phyloP scores from a whole-genome alignment of 1,284 basidiomycete species.

The Pholiota adiposa region DNA sequence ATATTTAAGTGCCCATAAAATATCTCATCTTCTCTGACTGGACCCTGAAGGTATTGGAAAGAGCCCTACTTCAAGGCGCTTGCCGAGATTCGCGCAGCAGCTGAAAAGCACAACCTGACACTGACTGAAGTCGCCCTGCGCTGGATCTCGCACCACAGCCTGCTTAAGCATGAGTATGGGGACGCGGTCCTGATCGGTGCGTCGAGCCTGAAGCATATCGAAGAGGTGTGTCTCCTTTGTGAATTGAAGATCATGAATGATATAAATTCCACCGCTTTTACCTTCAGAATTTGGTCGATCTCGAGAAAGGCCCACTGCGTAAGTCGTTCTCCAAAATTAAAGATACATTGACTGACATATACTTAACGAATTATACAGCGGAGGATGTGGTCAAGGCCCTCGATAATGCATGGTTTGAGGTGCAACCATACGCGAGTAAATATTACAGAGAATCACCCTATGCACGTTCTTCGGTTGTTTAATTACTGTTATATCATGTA shows the following conservation, averaged over 20 bases:
- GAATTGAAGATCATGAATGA: not conserved
- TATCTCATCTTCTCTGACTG: not conserved
- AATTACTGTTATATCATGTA: not conserved
- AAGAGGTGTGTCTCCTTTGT: constrained; percentile 36
- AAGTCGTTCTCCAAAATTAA: constrained; percentile 27
- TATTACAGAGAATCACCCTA: constrained; percentile 30
- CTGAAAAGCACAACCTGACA: constrained; percentile 45
- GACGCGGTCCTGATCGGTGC: constrained; percentile 59
- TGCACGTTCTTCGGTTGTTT: not conserved
- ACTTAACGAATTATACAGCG: constrained; percentile 24
- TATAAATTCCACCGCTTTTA: too few species aligned
- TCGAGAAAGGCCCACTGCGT: constrained; percentile 63
- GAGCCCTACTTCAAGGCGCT: constrained; percentile 53
- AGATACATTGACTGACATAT: not conserved
- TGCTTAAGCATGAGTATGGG: constrained; percentile 48
- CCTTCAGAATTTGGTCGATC: constrained; percentile 48
- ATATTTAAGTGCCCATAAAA: not conserved
- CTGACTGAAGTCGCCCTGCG: constrained; percentile 54
- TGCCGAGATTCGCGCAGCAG: constrained; percentile 40
- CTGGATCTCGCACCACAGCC: constrained; percentile 57
- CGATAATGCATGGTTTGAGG: constrained; percentile 43
- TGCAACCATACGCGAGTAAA: constrained; percentile 36
- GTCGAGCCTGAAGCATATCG: constrained; percentile 51
- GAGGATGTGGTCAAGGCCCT: constrained; percentile 41
- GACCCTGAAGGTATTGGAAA: constrained; percentile 48